Conservation (phyloP, 495 filamentous ascomycete genomes). For the Penicillium malachiteum region DNA sequence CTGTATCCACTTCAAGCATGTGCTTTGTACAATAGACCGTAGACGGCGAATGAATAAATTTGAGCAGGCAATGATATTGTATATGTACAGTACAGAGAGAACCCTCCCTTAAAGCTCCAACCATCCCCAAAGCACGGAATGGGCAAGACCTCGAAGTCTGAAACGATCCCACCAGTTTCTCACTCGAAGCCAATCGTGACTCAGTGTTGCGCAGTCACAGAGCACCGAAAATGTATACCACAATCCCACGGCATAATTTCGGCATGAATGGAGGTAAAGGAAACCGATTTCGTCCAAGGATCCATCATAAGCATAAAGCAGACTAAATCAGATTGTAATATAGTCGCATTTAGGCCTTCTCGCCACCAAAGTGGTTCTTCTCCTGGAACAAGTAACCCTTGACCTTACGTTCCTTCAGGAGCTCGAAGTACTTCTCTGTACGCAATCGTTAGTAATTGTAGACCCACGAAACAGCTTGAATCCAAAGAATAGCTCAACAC, state of each 20-base stretch:
- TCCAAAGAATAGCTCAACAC: too few species aligned
- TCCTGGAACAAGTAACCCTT: constrained; percentile 89
- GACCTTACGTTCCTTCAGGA: constrained; percentile 80
- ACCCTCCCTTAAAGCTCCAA: constrained; percentile 4
- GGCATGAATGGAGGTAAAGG: neutral
- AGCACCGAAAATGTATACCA: neutral
- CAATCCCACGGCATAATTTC: neutral
- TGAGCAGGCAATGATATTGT: constrained; percentile 27
- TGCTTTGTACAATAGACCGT: neutral
- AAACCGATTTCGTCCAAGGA: neutral
- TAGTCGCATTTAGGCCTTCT: constrained; percentile 1
- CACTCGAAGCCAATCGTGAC: neutral
- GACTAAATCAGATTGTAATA: neutral
- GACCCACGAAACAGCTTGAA: neutral
- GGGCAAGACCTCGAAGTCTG: neutral
- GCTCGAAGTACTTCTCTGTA: constrained; percentile 88
- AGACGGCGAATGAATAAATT: constrained; percentile 7
- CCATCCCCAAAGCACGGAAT: neutral
- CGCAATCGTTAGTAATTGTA: constrained; percentile 2
- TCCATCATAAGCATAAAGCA: neutral
- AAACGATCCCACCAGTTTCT: neutral
- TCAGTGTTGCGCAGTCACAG: neutral
- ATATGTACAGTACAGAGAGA: constrained; percentile 27
- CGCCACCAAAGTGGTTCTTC: constrained; percentile 69
- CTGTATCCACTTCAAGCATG: too few species aligned